Evolutionary conservation across 371 early-diverging fungal genomes (phyloP), one percentile per base, ranked within the genome.

Genomic region (Mucor plumbeus): DNA sequence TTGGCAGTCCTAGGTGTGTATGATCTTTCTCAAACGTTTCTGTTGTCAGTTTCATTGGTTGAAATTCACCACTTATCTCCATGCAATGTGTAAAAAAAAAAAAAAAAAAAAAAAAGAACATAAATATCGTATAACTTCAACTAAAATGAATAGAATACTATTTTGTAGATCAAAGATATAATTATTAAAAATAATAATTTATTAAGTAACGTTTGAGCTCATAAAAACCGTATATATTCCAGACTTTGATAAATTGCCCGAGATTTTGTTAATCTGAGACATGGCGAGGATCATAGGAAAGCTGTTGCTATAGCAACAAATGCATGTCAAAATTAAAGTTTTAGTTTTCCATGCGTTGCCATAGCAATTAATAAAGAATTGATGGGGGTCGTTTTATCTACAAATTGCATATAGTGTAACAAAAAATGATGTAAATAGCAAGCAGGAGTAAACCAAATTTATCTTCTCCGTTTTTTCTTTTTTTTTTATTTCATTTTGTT

Each of bases 401-500:
- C 47, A 19, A 47, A 47, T 1, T 19, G 47, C 47, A 47, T 47
- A 17, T 53, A 3, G 53, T 53, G 26, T 53, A 5, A 53, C 53
- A 53, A 9, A 9, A 19, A 26, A 53, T 53, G 53, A 53, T 53
- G 53, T 31, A 53, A 53, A 53, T 11, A 31, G 53, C 53, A 53
- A 53, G 13, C 26, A 38, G 38, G 26, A 26, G 13, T 10, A 31
- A 26, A n/a, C n/a, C n/a, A n/a, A n/a, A 31, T 53, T 31, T 53
- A 53, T 53, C 53, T 53, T 53, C 53, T 53, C 53, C 53, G 53
- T 53, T 53, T 31, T 21, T 53, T 31, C 6, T 53, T 14, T 53
- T 31, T 13, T 53, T 14, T 26, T 31, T 26, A 26, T 26, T 26
- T 26, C 26, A 26, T 26, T 21, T 53, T 53, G 53, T 53, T 53